Percentiles rank a stretch among this genome's conserved stretches.
These are phyloP conservation scores for Aspergillus nidulans DNA, from an alignment of 495 filamentous ascomycete species.

Conservation along the genomic window DNA sequence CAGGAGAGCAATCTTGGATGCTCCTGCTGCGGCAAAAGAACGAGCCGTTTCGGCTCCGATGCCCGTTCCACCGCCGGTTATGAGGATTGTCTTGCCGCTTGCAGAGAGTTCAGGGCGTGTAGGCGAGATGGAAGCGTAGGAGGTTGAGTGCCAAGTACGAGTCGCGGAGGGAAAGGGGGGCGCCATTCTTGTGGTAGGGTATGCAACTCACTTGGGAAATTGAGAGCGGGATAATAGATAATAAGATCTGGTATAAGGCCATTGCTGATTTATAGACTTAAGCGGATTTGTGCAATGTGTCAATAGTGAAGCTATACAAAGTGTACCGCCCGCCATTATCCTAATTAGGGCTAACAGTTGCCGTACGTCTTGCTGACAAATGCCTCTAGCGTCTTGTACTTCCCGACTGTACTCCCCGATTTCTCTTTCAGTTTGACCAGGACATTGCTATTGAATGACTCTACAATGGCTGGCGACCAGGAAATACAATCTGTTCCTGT, in stretches of 20 bases:
- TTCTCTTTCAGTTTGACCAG: not conserved
- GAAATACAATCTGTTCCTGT: not conserved
- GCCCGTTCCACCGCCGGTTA: conserved; percentile 45
- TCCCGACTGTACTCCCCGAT: not conserved
- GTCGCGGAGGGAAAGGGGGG: conserved; percentile 17
- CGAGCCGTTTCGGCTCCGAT: conserved; percentile 41
- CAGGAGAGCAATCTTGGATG: conserved; percentile 31
- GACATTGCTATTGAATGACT: too few species aligned
- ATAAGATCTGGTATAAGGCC: not conserved
- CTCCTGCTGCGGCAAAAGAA: conserved; percentile 40
- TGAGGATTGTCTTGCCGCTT: conserved; percentile 38
- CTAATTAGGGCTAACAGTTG: not conserved
- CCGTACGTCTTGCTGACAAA: not conserved
- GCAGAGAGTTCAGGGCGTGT: conserved; percentile 37
- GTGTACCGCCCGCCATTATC: not conserved
- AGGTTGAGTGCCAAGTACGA: conserved; percentile 27
- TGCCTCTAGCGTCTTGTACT: not conserved
- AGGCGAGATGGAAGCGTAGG: conserved; percentile 38
- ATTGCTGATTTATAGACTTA: not conserved
- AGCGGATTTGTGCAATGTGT: not conserved
- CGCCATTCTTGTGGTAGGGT: not conserved
- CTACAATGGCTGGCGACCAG: not conserved
- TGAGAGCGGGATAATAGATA: not conserved
- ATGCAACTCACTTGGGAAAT: not conserved
- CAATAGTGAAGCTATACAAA: not conserved